Conservation (phyloP, 164 flowering plant genomes). For the Hamamelis virginiana region DNA sequence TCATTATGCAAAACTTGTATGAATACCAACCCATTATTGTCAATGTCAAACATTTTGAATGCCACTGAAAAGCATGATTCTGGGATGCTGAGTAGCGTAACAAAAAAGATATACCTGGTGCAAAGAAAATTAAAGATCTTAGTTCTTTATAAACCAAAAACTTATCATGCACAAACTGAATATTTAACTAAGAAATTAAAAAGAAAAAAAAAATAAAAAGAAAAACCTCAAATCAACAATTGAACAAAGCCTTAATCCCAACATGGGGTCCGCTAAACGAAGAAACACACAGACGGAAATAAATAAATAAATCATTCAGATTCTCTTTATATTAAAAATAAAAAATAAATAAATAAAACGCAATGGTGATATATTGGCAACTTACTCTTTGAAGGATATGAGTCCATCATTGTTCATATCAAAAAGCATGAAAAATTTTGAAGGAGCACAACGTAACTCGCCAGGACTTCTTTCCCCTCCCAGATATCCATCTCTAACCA, state of each 20-base stretch:
- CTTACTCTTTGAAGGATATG: constrained; percentile 92
- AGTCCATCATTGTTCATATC: constrained; percentile 82
- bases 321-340: neutral
- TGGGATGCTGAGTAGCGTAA: constrained; percentile 90
- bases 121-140: constrained; percentile 13
- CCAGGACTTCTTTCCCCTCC: constrained; percentile 75
- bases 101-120: constrained; percentile 87
- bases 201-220: neutral
- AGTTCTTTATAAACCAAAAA: neutral
- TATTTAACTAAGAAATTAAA: neutral
- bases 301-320: too few species aligned
- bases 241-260: neutral
- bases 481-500: constrained; percentile 76
- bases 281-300: too few species aligned
- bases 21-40: constrained; percentile 69
- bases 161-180: neutral
- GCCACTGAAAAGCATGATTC: constrained; percentile 89
- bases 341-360: neutral
- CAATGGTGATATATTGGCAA: constrained; percentile 8
- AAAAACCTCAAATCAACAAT: too few species aligned
- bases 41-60: constrained; percentile 93
- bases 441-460: constrained; percentile 65
- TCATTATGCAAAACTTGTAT: neutral
- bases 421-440: constrained; percentile 85
- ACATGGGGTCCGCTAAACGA: too few species aligned